These are phyloP conservation scores for Aquilaria yunnanensis DNA, from an alignment of 345 rosid species.

Conservation along the genomic window DNA sequence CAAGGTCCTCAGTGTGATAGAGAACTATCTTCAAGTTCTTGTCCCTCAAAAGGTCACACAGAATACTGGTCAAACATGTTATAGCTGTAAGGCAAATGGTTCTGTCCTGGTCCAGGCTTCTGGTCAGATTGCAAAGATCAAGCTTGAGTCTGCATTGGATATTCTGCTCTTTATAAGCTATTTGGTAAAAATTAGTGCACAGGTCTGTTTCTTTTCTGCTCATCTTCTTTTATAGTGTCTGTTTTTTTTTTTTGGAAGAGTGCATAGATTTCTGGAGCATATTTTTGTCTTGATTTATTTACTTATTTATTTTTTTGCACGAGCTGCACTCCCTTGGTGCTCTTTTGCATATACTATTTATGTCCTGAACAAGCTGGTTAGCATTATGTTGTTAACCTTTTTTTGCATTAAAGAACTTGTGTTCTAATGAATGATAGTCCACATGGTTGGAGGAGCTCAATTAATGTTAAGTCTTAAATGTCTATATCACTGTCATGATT, in stretches of 20 bases:
- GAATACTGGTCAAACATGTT: constrained; percentile 33
- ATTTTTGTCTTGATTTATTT: too few relatives aligned
- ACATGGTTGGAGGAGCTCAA: too few relatives aligned
- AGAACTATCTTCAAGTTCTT: constrained; percentile 57
- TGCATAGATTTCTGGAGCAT: too few relatives aligned
- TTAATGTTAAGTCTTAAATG: too few relatives aligned
- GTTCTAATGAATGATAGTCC: too few relatives aligned
- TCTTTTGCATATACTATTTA: too few relatives aligned
- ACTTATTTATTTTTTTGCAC: too few relatives aligned
- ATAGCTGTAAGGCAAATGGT: constrained; percentile 31
- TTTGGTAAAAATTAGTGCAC: constrained; percentile 64
- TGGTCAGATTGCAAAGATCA: constrained; percentile 71
- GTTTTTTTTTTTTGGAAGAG: not conserved
- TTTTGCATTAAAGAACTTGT: too few relatives aligned
- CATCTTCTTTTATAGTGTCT: not conserved
- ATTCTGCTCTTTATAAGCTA: constrained; percentile 70
- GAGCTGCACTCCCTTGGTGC: too few relatives aligned
- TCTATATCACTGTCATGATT: too few relatives aligned
- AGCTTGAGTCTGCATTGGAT: constrained; percentile 85
- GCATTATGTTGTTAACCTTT: too few relatives aligned
- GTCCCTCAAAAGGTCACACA: constrained; percentile 65
- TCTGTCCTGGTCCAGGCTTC: constrained; percentile 67
- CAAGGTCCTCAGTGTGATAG: constrained; percentile 55
- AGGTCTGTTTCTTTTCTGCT: constrained; percentile 44
- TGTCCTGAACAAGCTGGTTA: too few relatives aligned